These are phyloP conservation scores for Adiantum capillusveneris DNA, from an alignment of 75 land plant genomes.

Conservation along the genomic window DNA sequence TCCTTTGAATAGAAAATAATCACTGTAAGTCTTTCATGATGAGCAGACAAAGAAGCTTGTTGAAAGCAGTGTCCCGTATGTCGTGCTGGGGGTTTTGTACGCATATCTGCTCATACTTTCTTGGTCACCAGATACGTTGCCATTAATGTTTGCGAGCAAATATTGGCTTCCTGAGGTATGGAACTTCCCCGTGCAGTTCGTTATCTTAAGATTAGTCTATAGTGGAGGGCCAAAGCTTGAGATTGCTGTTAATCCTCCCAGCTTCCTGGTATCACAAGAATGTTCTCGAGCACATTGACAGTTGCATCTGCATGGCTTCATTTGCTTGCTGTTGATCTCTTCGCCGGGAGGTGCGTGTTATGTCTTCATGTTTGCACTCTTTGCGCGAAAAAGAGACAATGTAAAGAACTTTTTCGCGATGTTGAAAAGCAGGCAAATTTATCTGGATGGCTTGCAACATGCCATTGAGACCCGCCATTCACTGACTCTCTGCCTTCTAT, in stretches of 20 bases:
- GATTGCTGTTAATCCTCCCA: slow-evolving; percentile 20
- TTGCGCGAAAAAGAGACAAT: slow-evolving; percentile 3
- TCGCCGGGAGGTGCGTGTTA: slow-evolving; percentile 74
- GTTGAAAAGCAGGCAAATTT: slow-evolving; percentile 59
- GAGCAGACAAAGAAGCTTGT: slow-evolving; percentile 68
- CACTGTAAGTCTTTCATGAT: background rate
- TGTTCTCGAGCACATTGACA: slow-evolving; percentile 86
- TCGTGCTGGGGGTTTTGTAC: slow-evolving; percentile 75
- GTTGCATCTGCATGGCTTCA: slow-evolving; percentile 98
- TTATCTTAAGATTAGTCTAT: no score
- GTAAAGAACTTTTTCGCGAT: background rate
- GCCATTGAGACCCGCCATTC: slow-evolving; percentile 89
- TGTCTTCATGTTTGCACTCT: no score
- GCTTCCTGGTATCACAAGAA: slow-evolving; percentile 78
- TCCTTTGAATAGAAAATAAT: no score
- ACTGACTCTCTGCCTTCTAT: slow-evolving; percentile 69
- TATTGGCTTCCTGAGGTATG: slow-evolving; percentile 92
- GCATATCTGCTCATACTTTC: slow-evolving; percentile 72
- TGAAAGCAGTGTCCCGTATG: slow-evolving; percentile 68
- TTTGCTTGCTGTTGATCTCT: slow-evolving; percentile 76
- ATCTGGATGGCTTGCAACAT: slow-evolving; percentile 68
- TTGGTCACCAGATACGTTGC: slow-evolving; percentile 92
- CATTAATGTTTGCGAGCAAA: slow-evolving; percentile 91
- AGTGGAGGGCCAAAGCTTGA: background rate
- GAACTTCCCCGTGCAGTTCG: no score